Evolutionary conservation across 2,329 filamentous ascomycete species (phyloP).

Genomic region (Penicillium sp.): DNA sequence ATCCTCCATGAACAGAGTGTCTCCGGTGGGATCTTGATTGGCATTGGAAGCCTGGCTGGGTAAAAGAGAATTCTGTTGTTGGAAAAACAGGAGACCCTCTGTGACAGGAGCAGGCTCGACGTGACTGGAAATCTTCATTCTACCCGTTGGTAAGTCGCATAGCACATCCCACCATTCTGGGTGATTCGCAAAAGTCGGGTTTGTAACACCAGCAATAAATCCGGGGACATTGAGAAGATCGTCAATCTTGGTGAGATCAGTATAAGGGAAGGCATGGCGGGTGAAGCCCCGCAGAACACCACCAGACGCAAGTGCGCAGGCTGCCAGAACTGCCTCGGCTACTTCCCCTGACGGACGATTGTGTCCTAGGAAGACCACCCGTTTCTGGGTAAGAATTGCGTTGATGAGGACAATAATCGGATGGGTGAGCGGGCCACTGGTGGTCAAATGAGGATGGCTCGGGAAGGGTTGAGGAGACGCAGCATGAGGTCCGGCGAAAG

Average conservation of each 20-base stretch:
- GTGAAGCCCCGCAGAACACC: slow-evolving; percentile 93
- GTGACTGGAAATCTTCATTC: slow-evolving; percentile 89
- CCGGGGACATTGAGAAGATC: slow-evolving; percentile 93
- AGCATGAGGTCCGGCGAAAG: slow-evolving; percentile 81
- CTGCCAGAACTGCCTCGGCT: slow-evolving; percentile 95
- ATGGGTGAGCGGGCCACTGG: slow-evolving; percentile 84
- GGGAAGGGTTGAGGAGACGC: slow-evolving; percentile 81
- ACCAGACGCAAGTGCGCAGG: slow-evolving; percentile 89
- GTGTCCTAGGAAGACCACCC: slow-evolving; percentile 92
- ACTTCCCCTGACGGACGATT: slow-evolving; percentile 95
- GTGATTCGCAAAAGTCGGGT: slow-evolving; percentile 92
- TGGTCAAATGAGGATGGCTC: slow-evolving; percentile 88
- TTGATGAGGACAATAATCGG: slow-evolving; percentile 95
- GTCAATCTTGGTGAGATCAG: slow-evolving; percentile 95
- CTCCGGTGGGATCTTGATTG: slow-evolving; percentile 73
- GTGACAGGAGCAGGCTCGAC: slow-evolving; percentile 80
- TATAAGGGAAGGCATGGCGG: slow-evolving; percentile 95
- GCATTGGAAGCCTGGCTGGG: slow-evolving; percentile 26
- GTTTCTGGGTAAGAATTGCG: slow-evolving; percentile 91
- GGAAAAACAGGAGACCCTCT: slow-evolving; percentile 84
- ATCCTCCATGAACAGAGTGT: slow-evolving; percentile 84
- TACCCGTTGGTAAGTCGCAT: slow-evolving; percentile 86
- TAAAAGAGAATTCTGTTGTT: slow-evolving; percentile 60
- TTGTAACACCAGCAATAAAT: slow-evolving; percentile 97
- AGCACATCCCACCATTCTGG: slow-evolving; percentile 98